Base-by-base conservation (phyloP, 129 eudicot species). In the Escallonia rubra region DNA sequence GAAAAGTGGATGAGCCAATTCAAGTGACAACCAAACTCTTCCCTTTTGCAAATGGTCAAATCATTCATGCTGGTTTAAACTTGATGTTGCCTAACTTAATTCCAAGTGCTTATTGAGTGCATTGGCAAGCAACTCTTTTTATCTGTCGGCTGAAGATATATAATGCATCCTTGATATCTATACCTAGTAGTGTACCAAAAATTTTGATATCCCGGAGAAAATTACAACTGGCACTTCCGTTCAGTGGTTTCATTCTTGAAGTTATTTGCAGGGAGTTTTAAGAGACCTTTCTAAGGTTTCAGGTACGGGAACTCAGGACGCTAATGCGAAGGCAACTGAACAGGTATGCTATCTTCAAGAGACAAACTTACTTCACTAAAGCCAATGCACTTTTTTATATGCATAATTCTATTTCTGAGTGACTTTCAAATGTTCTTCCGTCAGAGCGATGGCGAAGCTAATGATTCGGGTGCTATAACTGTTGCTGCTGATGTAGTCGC, bases 271-370 rank as follows among this genome's bases (percentile, higher is more conserved):
- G 97, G 97, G 97, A 63, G 70, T 81, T 71, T 38, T 90, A 67
- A 76, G 97, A 76, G 95, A 90, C 80, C 91, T 90, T 67, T 69
- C 91, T 53, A 90, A 84, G 79, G 91, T 84, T 72, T 69, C 85
- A 71, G 57, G 81, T 40, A 23, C 70, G 15, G 89, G 85, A 52
- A 62, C 63, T 54, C 83, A 71, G 56, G 85, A 89, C 55, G 83
- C 80, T 44, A 63, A 74, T 54, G 72, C 76, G 61, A 83, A 83
- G 85, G 57, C 77, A 52, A 68, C 67, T 59, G 86, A 83, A 62
- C 81, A 82, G 88, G 91, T 80, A 65, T 39, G 4, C 69, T 59
- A 39, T 61, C 8, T 62, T 38, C 4, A 52, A 44, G 15, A 43
- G 61, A 11, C 47, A 40, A 48, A 15, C 23, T 12, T 10, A 14